A percentile compares a stretch with the other conserved stretches of the same genome.
These are phyloP conservation scores for Xylaria grammica DNA, from an alignment of 495 filamentous ascomycete species.

Conservation along the genomic window DNA sequence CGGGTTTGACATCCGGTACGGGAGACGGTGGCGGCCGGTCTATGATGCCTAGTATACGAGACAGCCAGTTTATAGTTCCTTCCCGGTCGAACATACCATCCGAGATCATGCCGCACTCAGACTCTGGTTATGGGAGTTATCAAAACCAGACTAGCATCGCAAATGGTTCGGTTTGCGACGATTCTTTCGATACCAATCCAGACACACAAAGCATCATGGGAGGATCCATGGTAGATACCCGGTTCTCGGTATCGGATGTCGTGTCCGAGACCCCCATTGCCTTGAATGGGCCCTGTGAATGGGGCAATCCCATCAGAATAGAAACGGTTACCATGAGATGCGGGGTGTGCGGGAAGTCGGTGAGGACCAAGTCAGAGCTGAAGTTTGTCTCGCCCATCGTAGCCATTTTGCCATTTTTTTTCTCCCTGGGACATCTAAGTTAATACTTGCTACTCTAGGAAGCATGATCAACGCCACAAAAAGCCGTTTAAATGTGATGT, in stretches of 20 bases:
- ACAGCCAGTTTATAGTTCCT: slow-evolving; percentile 17
- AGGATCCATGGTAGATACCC: slow-evolving; percentile 28
- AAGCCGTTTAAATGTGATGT: slow-evolving; percentile 74
- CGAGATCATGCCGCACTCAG: slow-evolving; percentile 53
- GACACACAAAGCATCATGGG: slow-evolving; percentile 47
- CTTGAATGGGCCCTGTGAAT: slow-evolving; percentile 10
- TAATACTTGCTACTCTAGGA: slow-evolving; percentile 55
- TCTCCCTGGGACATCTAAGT: not conserved
- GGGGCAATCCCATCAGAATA: slow-evolving; percentile 24
- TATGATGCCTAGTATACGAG: slow-evolving; percentile 20
- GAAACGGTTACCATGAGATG: slow-evolving; percentile 34
- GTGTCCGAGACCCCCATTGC: not conserved
- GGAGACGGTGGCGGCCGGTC: slow-evolving; percentile 24
- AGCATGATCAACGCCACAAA: slow-evolving; percentile 78
- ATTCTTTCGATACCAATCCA: slow-evolving; percentile 38
- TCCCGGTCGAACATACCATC: slow-evolving; percentile 43
- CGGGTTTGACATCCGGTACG: slow-evolving; percentile 25
- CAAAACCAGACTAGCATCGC: slow-evolving; percentile 43
- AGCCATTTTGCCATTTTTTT: too few species aligned
- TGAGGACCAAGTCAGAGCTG: slow-evolving; percentile 58
- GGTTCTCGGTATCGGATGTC: slow-evolving; percentile 1
- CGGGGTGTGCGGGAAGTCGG: slow-evolving; percentile 35
- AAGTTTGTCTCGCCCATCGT: slow-evolving; percentile 41
- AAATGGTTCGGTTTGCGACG: slow-evolving; percentile 54
- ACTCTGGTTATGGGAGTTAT: slow-evolving; percentile 69